Conservation (phyloP, 2,329 filamentous ascomycete species). For the Tolypocladium nubicola region DNA sequence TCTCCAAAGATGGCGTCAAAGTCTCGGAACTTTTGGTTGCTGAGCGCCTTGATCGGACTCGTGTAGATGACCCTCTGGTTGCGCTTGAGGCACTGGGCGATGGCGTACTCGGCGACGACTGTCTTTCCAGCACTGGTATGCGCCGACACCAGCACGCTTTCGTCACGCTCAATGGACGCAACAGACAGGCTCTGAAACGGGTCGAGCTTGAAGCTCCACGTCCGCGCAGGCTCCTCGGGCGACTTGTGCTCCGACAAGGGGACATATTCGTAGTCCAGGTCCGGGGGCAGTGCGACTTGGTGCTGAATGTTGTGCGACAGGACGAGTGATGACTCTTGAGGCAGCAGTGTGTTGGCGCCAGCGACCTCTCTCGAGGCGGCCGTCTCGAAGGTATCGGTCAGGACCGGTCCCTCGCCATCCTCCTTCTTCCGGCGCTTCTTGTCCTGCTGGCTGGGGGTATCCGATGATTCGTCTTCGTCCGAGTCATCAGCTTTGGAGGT, state of each 20-base stretch:
- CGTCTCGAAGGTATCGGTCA: slow-evolving; percentile 91
- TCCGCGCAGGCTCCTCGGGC: slow-evolving; percentile 75
- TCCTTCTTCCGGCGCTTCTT: slow-evolving; percentile 56
- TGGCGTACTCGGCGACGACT: slow-evolving; percentile 95
- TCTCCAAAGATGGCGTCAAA: slow-evolving; percentile 94
- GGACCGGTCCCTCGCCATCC: slow-evolving; percentile 61
- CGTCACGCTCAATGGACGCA: slow-evolving; percentile 86
- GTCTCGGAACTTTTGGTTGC: slow-evolving; percentile 97
- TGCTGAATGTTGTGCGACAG: slow-evolving; percentile 97
- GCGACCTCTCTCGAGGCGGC: slow-evolving; percentile 87
- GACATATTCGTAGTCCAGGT: slow-evolving; percentile 87
- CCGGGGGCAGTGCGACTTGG: slow-evolving; percentile 88
- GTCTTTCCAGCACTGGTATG: slow-evolving; percentile 98
- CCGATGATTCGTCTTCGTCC: slow-evolving; percentile 24
- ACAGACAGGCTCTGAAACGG: slow-evolving; percentile 95
- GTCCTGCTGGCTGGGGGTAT: slow-evolving; percentile 37
- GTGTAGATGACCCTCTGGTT: slow-evolving; percentile 99
- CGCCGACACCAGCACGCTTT: slow-evolving; percentile 93
- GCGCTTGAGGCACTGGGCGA: slow-evolving; percentile 91
- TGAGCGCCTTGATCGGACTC: slow-evolving; percentile 96
- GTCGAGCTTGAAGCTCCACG: slow-evolving; percentile 84
- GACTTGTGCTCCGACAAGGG: slow-evolving; percentile 91
- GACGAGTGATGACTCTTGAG: slow-evolving; percentile 62
- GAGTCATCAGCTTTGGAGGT: slow-evolving; percentile 24
- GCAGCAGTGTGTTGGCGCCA: slow-evolving; percentile 57